Evolutionary conservation across 495 filamentous ascomycete genomes (phyloP).

Genomic region (Talaromyces adpressus): DNA sequence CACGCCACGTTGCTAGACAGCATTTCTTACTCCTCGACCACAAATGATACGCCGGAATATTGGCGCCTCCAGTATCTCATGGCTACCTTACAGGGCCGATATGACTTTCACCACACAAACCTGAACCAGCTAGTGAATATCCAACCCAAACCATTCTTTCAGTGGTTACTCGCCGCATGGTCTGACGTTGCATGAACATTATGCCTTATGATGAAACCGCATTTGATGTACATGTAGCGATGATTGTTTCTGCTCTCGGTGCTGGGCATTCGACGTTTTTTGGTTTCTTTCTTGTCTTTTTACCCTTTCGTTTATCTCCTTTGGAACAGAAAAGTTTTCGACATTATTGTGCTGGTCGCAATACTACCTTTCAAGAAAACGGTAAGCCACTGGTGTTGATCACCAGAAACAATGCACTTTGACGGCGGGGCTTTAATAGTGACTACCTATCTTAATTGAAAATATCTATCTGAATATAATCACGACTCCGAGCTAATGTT

Average conservation of each 20-base stretch:
- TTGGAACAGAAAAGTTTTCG: not conserved
- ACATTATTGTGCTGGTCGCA: not conserved
- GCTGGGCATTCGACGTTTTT: not conserved
- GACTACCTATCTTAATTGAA: not conserved
- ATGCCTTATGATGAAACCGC: not conserved
- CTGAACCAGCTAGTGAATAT: constrained; percentile 34
- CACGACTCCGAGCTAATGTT: not conserved
- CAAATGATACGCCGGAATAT: constrained; percentile 8
- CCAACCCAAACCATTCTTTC: constrained; percentile 28
- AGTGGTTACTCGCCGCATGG: constrained; percentile 32
- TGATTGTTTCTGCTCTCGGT: not conserved
- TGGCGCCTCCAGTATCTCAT: constrained; percentile 30
- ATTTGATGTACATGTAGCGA: not conserved
- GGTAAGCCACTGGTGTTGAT: not conserved
- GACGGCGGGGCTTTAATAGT: not conserved
- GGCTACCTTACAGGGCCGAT: constrained; percentile 39
- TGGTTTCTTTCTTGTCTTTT: not conserved
- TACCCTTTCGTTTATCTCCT: not conserved
- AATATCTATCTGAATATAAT: not conserved
- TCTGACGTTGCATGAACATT: not conserved
- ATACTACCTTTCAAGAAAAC: not conserved
- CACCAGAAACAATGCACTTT: not conserved
- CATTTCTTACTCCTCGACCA: constrained; percentile 8
- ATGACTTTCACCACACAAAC: constrained; percentile 36
- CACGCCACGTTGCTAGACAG: constrained; percentile 5